Evolutionary conservation across 2,329 filamentous ascomycete species (phyloP), one percentile per base, ranked within the genome.

Genomic region (Scolecobasidium constrictum): DNA sequence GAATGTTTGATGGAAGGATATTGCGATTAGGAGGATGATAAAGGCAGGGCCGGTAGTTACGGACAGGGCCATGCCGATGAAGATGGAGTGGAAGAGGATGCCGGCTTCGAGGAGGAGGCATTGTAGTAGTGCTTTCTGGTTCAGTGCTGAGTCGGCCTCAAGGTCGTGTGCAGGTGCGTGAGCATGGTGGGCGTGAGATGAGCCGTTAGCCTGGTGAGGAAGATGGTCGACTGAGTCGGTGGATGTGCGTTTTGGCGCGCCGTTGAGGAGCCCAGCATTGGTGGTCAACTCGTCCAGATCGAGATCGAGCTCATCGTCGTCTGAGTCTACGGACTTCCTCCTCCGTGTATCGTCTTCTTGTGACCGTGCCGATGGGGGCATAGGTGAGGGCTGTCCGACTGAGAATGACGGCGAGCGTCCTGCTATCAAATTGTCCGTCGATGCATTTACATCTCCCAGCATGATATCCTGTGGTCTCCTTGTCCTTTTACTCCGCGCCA

Each of bases 21-120:
- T 87, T 39, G 85, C 85, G 21, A 88, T 70, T 0, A 92, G 68
- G 49, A 92, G 83, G 11, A 90, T 82, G 34, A 86, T 68, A 55
- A 92, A 92, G 1, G 82, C 77, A 0, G 83, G 81, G 0, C 84
- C 84, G 0, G 83, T 86, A 0, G 85, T 80, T 1, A 92, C 85
- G 1, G 82, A 86, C 21, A 92, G 71, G 3, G 85, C 83, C 83
- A 90, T 88, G 48, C 85, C 85, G 52, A 92, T 90, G 55, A 92
- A 92, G 42, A 92, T 71, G 54, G 78, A 84, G 65, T 92, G 85
- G 57, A 90, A 90, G 13, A 92, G 71, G 47, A 92, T 90, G 16
- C 85, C 85, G 0, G 83, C 83, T 62, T 90, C 85, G 3, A 92
- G 73, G 18, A 92, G 71, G 36, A 90, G 66, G 51, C 84, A 88